A percentile compares a stretch with the other conserved stretches of the same genome.
phyloP scores from a whole-genome alignment of 2,329 filamentous ascomycete genomes.

The Ophiostoma australiae region DNA sequence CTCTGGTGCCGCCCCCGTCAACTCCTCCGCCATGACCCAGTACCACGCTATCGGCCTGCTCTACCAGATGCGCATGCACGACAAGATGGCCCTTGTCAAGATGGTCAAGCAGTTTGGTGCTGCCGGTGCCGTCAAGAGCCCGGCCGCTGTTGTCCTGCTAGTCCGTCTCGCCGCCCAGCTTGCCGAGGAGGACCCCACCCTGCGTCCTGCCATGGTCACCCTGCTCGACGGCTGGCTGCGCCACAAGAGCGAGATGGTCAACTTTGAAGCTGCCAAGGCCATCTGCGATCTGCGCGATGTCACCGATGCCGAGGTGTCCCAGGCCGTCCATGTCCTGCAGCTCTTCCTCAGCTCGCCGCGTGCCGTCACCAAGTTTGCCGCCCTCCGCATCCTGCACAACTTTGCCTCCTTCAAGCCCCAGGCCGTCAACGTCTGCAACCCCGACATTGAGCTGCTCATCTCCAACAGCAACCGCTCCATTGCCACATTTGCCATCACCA shows the following conservation, averaged over 20 bases:
- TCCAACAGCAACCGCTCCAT: conserved; percentile 96
- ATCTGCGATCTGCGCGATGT: conserved; percentile 94
- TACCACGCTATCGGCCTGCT: conserved; percentile 97
- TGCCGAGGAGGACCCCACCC: conserved; percentile 82
- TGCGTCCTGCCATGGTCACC: conserved; percentile 95
- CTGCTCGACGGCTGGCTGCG: conserved; percentile 93
- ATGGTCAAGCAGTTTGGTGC: conserved; percentile 99
- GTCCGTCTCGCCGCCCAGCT: conserved; percentile 89
- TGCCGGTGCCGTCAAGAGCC: conserved; percentile 88
- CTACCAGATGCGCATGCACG: conserved; percentile 96
- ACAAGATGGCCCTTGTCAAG: conserved; percentile 97
- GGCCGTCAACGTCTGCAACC: conserved; percentile 89
- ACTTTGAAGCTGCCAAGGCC: conserved; percentile 97
- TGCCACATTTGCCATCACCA: conserved; percentile 96
- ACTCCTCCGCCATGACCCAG: conserved; percentile 95
- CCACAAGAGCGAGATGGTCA: conserved; percentile 99
- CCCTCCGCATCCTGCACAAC: conserved; percentile 91
- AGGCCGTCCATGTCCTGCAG: conserved; percentile 91
- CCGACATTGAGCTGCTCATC: conserved; percentile 93
- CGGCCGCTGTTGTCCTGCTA: conserved; percentile 85
- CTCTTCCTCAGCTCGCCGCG: conserved; percentile 94
- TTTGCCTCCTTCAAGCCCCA: conserved; percentile 95
- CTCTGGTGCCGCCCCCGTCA: conserved; percentile 59
- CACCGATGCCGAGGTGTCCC: conserved; percentile 82
- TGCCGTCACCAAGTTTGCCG: conserved; percentile 94